Percentiles rank a stretch among this genome's conserved stretches.
phyloP scores from a whole-genome alignment of 148 eudicot genomes.

The Chenopodium formosanum region DNA sequence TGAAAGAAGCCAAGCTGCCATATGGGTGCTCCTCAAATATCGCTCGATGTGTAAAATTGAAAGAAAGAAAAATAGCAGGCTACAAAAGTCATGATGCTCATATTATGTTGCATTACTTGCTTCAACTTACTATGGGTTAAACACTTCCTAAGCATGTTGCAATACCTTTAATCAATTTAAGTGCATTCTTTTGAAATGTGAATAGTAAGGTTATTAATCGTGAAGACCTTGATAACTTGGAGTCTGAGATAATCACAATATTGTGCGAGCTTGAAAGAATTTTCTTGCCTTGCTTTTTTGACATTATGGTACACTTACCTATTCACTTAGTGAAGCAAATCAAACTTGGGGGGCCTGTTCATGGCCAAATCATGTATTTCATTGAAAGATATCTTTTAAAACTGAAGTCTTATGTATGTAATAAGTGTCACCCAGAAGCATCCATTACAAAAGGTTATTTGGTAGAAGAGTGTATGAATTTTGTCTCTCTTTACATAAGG shows the following conservation, averaged over 20 bases:
- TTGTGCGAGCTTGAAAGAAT: slow-evolving; percentile 11
- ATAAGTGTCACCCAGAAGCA: slow-evolving; percentile 9
- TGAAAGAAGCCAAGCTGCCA: slow-evolving; percentile 5
- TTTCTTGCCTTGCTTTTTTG: slow-evolving; percentile 7
- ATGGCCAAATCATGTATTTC: slow-evolving; percentile 1
- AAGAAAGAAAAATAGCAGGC: background rate
- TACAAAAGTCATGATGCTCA: slow-evolving; percentile 19
- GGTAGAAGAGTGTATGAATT: background rate
- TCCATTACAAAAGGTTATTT: slow-evolving; percentile 16
- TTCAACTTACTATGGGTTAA: slow-evolving; percentile 1
- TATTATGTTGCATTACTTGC: slow-evolving; percentile 10
- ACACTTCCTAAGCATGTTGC: slow-evolving; percentile 12
- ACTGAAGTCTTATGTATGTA: slow-evolving; percentile 7
- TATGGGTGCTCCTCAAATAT: slow-evolving; percentile 15
- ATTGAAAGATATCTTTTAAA: slow-evolving; percentile 15
- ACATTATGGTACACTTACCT: slow-evolving; percentile 21
- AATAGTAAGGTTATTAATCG: slow-evolving; percentile 3
- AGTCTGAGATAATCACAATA: background rate
- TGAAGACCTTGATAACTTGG: slow-evolving; percentile 7
- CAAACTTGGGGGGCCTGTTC: slow-evolving; percentile 7
- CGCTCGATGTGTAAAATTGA: background rate
- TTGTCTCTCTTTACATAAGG: slow-evolving; percentile 4
- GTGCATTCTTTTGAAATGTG: background rate
- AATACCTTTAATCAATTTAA: slow-evolving; percentile 10
- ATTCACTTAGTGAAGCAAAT: slow-evolving; percentile 8